These are phyloP conservation scores for Globisporangium perplexum DNA, from an alignment of 352 stramenopile genomes.

Conservation along the genomic window DNA sequence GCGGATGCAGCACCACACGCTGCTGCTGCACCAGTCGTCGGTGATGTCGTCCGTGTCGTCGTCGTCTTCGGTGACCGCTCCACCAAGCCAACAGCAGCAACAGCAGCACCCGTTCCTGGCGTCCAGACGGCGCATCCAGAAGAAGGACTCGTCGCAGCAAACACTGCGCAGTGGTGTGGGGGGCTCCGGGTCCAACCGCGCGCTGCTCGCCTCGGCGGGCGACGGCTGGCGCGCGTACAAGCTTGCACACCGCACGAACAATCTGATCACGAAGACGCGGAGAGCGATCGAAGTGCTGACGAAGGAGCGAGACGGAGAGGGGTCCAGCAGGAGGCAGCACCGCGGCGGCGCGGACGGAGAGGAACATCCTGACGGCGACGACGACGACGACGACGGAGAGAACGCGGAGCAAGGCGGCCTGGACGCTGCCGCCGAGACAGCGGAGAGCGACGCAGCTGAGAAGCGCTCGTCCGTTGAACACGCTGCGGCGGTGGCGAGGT, in stretches of 20 bases:
- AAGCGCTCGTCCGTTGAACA: not conserved
- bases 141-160: constrained; percentile 9
- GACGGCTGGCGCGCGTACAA: constrained; percentile 62
- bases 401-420: not conserved
- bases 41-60: not conserved
- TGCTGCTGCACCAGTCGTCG: constrained; percentile 5
- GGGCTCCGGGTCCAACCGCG: constrained; percentile 2
- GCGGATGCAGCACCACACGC: constrained; percentile 8
- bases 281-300: constrained; percentile 31
- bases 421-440: constrained; percentile 1
- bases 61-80: not conserved
- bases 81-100: constrained; percentile 1
- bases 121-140: constrained; percentile 9
- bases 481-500: constrained; percentile 17
- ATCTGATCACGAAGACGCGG: constrained; percentile 53
- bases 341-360: not conserved
- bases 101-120: constrained; percentile 4
- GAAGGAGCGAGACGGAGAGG: constrained; percentile 13
- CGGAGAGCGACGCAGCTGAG: not conserved
- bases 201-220: not conserved
- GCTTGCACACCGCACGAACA: constrained; percentile 51
- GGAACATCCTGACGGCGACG: not conserved
- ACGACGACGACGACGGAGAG: constrained; percentile 1
- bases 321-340: constrained; percentile 2
- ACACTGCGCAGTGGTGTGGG: not conserved